Evolutionary conservation across 1,284 basidiomycete genomes (phyloP), one percentile per base, ranked within the genome.

Genomic region (Sporisorium scitamineum): DNA sequence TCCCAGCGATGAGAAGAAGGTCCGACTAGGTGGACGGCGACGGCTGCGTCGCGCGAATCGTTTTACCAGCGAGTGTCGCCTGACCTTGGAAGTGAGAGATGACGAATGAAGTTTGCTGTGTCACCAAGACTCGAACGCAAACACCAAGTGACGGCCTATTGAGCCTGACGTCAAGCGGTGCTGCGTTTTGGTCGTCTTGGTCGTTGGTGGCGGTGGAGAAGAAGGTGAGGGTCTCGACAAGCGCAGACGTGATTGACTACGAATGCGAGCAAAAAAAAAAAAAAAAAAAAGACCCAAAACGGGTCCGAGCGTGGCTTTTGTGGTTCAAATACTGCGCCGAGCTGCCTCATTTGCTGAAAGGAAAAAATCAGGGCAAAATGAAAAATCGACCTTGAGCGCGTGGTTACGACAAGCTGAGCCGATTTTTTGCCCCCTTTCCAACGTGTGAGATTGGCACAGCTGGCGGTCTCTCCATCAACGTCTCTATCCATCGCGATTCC

Each of bases 231-330:
- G 6, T 54, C 5, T 22, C 18, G 50, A 16, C 39, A 37, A 52
- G 50, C 50, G 50, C 31, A 22, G 50, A 6, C 29, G 50, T 52
- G n/a, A 26, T 14, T 27, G 34, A 42, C 20, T 20, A 10, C 39
- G 39, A n/a, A 42, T 42, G 39, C 39, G 39, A 20, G 39, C 18
- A 42, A 18, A 9, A 52, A 29, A 16, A 16, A 39, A 22, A 27
- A 31, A n/a, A 7, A 11, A 16, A 16, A 39, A 22, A 27, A 31
- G 11, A 7, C 4, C 18, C 27, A 32, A 18, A 50, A 59, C 66
- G 61, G 67, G 67, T 69, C 67, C 61, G 61, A 63, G 67, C 67
- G 67, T 54, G 41, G 22, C 22, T 22, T 31, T 27, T 24, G 22
- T 10, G 16, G 14, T 31, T n/a, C 4, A 16, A 20, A 41, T 13